phyloP scores from a whole-genome alignment of 202 grass and related monocot genomes.

The Musa balbisiana region DNA sequence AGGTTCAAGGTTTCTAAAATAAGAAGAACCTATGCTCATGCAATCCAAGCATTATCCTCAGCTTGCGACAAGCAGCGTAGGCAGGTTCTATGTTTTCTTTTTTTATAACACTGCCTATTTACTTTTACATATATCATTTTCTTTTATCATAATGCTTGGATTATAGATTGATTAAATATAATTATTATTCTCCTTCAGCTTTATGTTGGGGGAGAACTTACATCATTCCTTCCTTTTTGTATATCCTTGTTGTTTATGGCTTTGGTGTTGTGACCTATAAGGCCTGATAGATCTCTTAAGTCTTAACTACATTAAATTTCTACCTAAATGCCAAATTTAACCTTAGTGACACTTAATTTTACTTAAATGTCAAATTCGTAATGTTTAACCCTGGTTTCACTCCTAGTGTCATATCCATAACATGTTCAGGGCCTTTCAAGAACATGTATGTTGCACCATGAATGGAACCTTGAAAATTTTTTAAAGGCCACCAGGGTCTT shows the following conservation, averaged over 20 bases:
- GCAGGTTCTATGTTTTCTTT: constrained; percentile 62
- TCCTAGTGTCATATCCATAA: neutral
- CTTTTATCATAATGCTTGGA: neutral
- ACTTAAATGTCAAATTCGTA: too few relatives aligned
- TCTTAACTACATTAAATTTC: neutral
- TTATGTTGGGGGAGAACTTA: neutral
- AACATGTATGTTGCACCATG: neutral
- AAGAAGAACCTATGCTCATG: constrained; percentile 61
- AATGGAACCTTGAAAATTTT: neutral
- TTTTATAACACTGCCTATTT: constrained; percentile 1
- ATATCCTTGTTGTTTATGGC: neutral
- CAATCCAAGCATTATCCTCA: constrained; percentile 71
- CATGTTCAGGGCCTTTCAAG: neutral
- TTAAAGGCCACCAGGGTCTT: neutral
- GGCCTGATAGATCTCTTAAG: neutral
- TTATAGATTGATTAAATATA: neutral
- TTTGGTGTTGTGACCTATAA: neutral
- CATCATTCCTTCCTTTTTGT: neutral
- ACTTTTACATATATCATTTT: neutral
- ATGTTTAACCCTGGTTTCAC: too few relatives aligned
- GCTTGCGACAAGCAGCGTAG: constrained; percentile 77
- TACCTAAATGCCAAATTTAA: too few relatives aligned
- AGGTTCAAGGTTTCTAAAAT: constrained; percentile 87
- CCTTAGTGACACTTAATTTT: too few relatives aligned
- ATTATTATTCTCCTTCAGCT: neutral